Percentiles rank a stretch among this genome's conserved stretches.
phyloP scores from a whole-genome alignment of 2,329 filamentous ascomycete species.

The Scortechinia acanthostroma region DNA sequence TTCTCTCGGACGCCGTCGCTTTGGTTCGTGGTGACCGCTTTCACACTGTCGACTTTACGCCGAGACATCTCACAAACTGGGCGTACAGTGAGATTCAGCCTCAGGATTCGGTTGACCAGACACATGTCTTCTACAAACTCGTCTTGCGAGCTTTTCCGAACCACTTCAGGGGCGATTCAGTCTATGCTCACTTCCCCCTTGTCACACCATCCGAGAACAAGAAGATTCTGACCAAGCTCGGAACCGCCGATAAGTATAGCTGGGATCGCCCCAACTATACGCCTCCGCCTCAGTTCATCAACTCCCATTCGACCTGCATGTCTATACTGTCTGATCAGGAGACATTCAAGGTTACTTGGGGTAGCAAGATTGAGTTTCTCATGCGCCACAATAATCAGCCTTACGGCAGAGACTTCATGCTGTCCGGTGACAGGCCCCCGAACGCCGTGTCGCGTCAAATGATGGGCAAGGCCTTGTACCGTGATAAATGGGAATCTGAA shows the following conservation, averaged over 20 bases:
- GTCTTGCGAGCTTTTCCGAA: slow-evolving; percentile 56
- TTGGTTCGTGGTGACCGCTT: slow-evolving; percentile 59
- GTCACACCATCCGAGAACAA: slow-evolving; percentile 37
- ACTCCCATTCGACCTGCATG: slow-evolving; percentile 43
- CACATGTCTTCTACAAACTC: slow-evolving; percentile 61
- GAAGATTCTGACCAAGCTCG: slow-evolving; percentile 46
- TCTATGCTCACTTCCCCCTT: slow-evolving; percentile 53
- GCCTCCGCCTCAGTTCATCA: slow-evolving; percentile 35
- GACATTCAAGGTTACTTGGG: slow-evolving; percentile 54
- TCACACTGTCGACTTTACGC: slow-evolving; percentile 52
- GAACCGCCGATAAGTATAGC: slow-evolving; percentile 46
- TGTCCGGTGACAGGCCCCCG: slow-evolving; percentile 30
- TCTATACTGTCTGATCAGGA: slow-evolving; percentile 40
- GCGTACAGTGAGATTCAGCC: slow-evolving; percentile 49
- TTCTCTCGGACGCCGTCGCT: slow-evolving; percentile 54
- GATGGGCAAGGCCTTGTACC: slow-evolving; percentile 39
- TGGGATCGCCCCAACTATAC: slow-evolving; percentile 41
- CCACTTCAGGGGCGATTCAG: slow-evolving; percentile 52
- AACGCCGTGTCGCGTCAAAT: slow-evolving; percentile 28
- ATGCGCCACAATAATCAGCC: slow-evolving; percentile 34
- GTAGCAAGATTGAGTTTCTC: slow-evolving; percentile 40
- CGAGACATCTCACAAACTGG: slow-evolving; percentile 61
- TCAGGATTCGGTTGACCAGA: slow-evolving; percentile 50
- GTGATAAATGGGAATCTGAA: slow-evolving; percentile 42
- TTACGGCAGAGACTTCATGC: slow-evolving; percentile 35